These are phyloP conservation scores for Nakazawaea holstii DNA, from an alignment of 805 yeast species.

Conservation along the genomic window DNA sequence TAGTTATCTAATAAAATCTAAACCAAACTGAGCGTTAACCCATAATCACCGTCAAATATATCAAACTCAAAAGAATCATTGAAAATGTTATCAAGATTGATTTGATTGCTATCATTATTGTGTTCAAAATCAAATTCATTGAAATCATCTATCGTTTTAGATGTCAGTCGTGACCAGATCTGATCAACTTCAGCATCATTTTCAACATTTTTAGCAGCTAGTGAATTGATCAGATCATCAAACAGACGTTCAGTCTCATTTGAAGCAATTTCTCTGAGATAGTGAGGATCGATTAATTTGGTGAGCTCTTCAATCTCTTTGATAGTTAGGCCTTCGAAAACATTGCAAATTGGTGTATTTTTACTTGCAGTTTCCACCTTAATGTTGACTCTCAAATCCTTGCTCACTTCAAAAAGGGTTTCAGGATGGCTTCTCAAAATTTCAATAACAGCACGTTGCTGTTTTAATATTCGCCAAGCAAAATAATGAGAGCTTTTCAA, in stretches of 20 bases:
- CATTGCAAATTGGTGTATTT: constrained; percentile 2
- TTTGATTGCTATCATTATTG: background rate
- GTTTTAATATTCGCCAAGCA: constrained; percentile 64
- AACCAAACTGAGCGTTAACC: no score
- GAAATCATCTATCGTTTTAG: background rate
- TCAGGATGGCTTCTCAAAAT: constrained; percentile 21
- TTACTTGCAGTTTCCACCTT: background rate
- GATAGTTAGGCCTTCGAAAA: constrained; percentile 14
- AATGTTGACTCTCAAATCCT: background rate
- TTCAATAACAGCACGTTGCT: constrained; percentile 37
- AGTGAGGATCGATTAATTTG: constrained; percentile 9
- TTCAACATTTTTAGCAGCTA: background rate
- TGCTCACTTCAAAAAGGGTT: background rate
- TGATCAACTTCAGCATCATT: constrained; percentile 4
- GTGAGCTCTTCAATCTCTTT: constrained; percentile 15
- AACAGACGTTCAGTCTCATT: background rate
- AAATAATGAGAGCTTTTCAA: constrained; percentile 56
- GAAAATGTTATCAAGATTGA: background rate
- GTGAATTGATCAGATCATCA: background rate
- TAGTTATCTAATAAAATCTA: no score
- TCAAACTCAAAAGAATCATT: background rate
- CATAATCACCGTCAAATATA: background rate
- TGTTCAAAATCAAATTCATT: background rate
- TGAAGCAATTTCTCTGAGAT: background rate
- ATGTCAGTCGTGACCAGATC: constrained; percentile 1